Conservation (phyloP, 148 eudicot species). For the Silene uniflora region DNA sequence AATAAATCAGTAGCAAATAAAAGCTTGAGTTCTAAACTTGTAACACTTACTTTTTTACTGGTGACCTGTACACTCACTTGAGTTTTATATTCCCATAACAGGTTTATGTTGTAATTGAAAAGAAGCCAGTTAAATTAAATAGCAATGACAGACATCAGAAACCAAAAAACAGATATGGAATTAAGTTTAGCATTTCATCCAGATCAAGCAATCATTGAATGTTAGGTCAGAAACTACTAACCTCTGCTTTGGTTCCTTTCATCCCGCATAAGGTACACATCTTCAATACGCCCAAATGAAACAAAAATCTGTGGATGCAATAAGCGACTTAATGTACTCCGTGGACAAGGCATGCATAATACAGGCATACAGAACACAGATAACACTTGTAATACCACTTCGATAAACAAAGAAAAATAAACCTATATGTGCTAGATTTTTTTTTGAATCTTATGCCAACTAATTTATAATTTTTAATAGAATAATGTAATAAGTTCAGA, state of each 20-base stretch:
- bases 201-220: background rate
- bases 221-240: slow-evolving; percentile 25
- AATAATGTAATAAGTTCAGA: background rate
- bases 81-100: background rate
- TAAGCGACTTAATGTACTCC: background rate
- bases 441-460: too few species aligned
- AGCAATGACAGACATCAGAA: background rate
- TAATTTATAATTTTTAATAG: too few species aligned
- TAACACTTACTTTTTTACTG: background rate
- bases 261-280: slow-evolving; percentile 98
- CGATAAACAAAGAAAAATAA: background rate
- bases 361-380: background rate
- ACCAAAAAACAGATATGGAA: background rate
- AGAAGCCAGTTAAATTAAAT: background rate
- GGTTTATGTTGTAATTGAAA: background rate
- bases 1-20: slow-evolving; percentile 9
- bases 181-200: background rate
- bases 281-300: slow-evolving; percentile 86
- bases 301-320: slow-evolving; percentile 60
- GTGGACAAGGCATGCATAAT: background rate
- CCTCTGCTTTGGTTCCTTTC: slow-evolving; percentile 94
- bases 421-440: too few species aligned
- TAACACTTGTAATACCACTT: background rate
- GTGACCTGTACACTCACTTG: background rate
- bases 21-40: background rate